Evolutionary conservation across 2,329 filamentous ascomycete species (phyloP).

Genomic region (Hirsutella rhossiliensis): DNA sequence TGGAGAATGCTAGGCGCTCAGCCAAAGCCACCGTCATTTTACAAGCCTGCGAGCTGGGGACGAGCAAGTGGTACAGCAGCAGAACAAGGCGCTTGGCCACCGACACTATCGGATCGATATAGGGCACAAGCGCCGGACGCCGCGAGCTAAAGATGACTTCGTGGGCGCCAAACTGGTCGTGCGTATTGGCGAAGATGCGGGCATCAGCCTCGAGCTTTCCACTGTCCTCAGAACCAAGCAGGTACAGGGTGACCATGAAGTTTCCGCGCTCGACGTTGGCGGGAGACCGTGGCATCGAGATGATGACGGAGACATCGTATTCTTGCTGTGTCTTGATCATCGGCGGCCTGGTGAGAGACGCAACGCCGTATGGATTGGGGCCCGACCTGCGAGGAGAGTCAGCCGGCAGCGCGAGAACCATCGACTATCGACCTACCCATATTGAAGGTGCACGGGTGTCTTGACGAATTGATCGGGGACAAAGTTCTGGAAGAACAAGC

Average conservation of each 20-base stretch:
- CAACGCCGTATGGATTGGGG: constrained; percentile 39
- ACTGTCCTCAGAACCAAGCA: constrained; percentile 38
- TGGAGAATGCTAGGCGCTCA: constrained; percentile 55
- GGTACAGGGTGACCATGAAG: constrained; percentile 80
- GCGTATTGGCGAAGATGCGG: constrained; percentile 15
- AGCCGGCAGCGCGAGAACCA: constrained; percentile 1
- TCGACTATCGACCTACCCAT: constrained; percentile 32
- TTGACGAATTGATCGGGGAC: constrained; percentile 42
- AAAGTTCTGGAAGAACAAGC: constrained; percentile 43
- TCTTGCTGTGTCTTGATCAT: constrained; percentile 61
- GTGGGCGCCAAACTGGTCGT: constrained; percentile 22
- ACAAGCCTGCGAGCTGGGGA: constrained; percentile 51
- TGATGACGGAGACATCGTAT: constrained; percentile 70
- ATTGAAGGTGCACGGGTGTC: constrained; percentile 43
- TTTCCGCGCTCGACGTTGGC: constrained; percentile 70
- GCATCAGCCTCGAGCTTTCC: constrained; percentile 13
- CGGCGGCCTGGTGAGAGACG: constrained; percentile 31
- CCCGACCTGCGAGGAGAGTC: constrained; percentile 25
- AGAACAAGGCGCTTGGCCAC: constrained; percentile 46
- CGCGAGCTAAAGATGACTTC: constrained; percentile 49
- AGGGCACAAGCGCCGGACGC: constrained; percentile 69
- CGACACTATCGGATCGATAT: constrained; percentile 58
- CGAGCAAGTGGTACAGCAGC: constrained; percentile 58
- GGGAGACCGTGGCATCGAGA: constrained; percentile 68
- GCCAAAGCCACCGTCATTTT: constrained; percentile 58